Conservation (phyloP, 2,329 filamentous ascomycete genomes). For the Pyricularia pennisetigena region DNA sequence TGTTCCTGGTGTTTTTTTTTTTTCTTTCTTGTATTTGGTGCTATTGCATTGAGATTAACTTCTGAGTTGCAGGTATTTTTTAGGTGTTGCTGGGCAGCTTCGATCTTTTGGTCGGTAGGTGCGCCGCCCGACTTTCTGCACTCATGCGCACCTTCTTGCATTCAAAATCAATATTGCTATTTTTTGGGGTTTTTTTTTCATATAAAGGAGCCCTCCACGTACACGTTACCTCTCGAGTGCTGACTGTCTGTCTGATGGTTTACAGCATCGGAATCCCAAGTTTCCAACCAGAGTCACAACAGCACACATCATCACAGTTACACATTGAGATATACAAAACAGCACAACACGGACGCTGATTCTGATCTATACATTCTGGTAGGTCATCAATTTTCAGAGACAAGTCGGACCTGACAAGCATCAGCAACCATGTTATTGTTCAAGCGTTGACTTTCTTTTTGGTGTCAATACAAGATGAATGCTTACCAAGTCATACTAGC, state of each 20-base stretch:
- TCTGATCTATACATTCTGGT: neutral
- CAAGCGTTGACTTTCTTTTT: neutral
- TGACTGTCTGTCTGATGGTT: neutral
- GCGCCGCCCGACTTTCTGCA: neutral
- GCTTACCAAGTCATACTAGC: neutral
- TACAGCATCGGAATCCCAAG: neutral
- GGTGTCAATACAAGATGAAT: too few species aligned
- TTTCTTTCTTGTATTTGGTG: neutral
- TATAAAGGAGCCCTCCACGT: neutral
- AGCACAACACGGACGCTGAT: neutral
- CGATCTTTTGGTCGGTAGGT: neutral
- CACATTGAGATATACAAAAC: neutral
- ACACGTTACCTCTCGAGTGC: neutral
- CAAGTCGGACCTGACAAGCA: neutral
- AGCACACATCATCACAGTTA: neutral
- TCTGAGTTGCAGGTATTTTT: neutral
- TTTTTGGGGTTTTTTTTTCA: neutral
- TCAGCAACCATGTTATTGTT: neutral
- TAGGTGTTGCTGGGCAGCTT: neutral
- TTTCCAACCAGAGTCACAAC: neutral
- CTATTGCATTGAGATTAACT: neutral
- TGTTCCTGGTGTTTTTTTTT: neutral
- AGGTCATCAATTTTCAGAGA: neutral
- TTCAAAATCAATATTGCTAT: neutral
- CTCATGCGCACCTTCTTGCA: neutral